Percentiles rank a stretch among this genome's conserved stretches.
phyloP scores from a whole-genome alignment of 139 green algal genomes.

The Auxenochlorella pyrenoidosa region DNA sequence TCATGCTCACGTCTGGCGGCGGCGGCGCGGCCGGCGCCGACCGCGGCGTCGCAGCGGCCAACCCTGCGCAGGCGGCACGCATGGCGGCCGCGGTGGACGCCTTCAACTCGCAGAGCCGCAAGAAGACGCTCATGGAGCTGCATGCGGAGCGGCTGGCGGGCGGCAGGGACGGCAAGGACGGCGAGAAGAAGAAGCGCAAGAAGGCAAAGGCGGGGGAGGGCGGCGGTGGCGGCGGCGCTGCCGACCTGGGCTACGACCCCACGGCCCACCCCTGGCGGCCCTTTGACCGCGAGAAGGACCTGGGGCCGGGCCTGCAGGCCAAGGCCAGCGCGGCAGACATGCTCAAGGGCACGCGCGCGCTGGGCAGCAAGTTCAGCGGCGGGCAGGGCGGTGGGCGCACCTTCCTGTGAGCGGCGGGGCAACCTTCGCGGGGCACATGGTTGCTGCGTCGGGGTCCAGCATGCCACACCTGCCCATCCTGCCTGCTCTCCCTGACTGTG shows the following conservation, averaged over 20 bases:
- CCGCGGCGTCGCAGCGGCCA: conserved; percentile 18
- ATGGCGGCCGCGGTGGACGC: conserved; percentile 44
- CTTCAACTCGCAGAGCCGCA: conserved; percentile 52
- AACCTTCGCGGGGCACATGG: too few relatives aligned
- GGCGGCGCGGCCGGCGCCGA: not conserved
- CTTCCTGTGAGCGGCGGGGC: conserved; percentile 6
- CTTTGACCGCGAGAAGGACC: conserved; percentile 81
- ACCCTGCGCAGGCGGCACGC: conserved; percentile 2
- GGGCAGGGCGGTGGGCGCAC: conserved; percentile 29
- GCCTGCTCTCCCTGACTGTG: too few relatives aligned
- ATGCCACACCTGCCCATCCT: too few relatives aligned
- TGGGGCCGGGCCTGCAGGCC: conserved; percentile 49
- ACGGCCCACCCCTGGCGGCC: conserved; percentile 68
- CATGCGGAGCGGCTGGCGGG: conserved; percentile 61
- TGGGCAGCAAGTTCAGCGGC: conserved; percentile 54
- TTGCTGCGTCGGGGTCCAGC: too few relatives aligned
- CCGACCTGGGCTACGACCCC: conserved; percentile 34
- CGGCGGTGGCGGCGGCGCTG: not conserved
- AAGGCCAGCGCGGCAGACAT: conserved; percentile 55
- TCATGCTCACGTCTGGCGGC: conserved; percentile 19
- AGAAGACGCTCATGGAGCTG: conserved; percentile 80
- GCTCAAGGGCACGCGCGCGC: conserved; percentile 53
- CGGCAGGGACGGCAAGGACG: conserved; percentile 9
- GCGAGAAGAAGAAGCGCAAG: conserved; percentile 54
- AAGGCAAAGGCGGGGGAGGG: conserved; percentile 46